phyloP scores from a whole-genome alignment of 768 basidiomycete species.

The Psilocybe cyanescens region DNA sequence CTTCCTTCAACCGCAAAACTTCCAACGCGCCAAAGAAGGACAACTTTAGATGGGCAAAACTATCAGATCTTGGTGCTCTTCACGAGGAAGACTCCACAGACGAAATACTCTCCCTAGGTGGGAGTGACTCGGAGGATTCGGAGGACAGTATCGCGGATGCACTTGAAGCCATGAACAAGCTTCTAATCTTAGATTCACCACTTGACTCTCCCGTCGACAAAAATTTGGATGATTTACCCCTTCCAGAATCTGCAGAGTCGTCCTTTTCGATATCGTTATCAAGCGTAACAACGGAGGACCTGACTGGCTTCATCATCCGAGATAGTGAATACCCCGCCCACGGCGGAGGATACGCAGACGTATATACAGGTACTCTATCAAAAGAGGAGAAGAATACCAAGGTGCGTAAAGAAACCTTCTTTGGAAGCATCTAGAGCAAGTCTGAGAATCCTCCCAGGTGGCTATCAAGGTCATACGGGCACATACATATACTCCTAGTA shows the following conservation, averaged over 20 bases:
- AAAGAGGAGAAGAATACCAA: background rate
- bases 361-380: background rate
- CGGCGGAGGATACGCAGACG: constrained; percentile 4
- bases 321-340: constrained; percentile 1
- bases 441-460: constrained; percentile 2
- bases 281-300: background rate
- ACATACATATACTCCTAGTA: constrained; percentile 14
- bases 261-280: background rate
- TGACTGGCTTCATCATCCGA: background rate
- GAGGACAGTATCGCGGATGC: background rate
- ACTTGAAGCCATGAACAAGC: background rate
- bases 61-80: background rate
- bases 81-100: background rate
- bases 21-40: background rate
- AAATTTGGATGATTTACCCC: background rate
- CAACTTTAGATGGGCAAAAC: background rate
- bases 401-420: background rate
- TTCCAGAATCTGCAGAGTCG: background rate
- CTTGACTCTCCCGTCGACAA: background rate
- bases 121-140: background rate
- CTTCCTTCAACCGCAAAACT: background rate
- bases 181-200: background rate
- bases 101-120: background rate
- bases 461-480: constrained; percentile 20
- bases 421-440: background rate